Conservation (phyloP, 2,329 filamentous ascomycete genomes). For the Lasiodiplodia hormozganensis region DNA sequence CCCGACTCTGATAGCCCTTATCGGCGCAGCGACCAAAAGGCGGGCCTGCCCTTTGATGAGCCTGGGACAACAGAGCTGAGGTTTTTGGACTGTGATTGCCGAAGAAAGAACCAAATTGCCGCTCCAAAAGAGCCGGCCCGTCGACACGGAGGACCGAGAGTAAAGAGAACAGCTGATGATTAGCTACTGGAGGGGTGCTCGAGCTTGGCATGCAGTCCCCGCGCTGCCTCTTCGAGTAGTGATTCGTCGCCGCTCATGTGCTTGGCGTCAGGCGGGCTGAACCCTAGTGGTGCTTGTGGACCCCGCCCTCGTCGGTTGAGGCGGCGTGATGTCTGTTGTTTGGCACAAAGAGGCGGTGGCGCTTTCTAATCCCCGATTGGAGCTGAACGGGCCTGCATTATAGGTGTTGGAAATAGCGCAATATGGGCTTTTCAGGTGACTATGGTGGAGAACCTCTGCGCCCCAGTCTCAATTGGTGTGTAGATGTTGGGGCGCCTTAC, state of each 20-base stretch:
- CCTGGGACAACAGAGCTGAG: not conserved
- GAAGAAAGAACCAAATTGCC: not conserved
- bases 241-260: not conserved
- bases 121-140: not conserved
- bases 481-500: not conserved
- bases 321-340: not conserved
- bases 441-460: not conserved
- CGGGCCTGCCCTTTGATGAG: not conserved
- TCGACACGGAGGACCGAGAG: not conserved
- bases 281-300: not conserved
- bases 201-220: not conserved
- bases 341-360: not conserved
- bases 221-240: not conserved
- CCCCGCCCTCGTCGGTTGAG: not conserved
- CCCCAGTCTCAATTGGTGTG: not conserved
- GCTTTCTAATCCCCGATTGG: not conserved
- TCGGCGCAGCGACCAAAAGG: not conserved
- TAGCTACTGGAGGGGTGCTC: not conserved
- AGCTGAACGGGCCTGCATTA: not conserved
- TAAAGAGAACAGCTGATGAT: not conserved
- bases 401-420: not conserved
- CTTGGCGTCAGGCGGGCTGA: not conserved
- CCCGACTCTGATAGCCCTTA: not conserved
- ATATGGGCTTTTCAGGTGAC: not conserved
- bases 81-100: not conserved